phyloP scores from a whole-genome alignment of 2,329 filamentous ascomycete genomes.

The Gremmenia infestans region DNA sequence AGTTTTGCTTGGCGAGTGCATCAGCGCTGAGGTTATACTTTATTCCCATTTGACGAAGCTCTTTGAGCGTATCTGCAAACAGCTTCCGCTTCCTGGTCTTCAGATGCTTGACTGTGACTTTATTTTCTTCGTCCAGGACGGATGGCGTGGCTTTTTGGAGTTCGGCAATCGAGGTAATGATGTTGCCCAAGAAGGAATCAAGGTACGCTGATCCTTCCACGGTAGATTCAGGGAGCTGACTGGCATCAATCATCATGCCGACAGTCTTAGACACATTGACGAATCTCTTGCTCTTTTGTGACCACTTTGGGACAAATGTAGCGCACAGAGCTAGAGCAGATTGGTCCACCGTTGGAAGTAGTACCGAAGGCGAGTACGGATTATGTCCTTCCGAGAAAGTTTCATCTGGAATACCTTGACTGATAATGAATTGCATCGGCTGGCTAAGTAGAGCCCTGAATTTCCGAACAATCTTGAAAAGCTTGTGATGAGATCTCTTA shows the following conservation, averaged over 20 bases:
- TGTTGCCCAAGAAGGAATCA: slow-evolving; percentile 61
- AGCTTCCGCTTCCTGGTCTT: slow-evolving; percentile 87
- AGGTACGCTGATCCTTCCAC: slow-evolving; percentile 57
- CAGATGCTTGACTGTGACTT: slow-evolving; percentile 76
- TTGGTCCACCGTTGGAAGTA: slow-evolving; percentile 22
- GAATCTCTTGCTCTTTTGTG: slow-evolving; percentile 56
- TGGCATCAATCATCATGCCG: slow-evolving; percentile 66
- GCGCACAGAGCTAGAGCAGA: slow-evolving; percentile 26
- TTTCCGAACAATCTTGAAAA: slow-evolving; percentile 87
- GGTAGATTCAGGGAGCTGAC: slow-evolving; percentile 44
- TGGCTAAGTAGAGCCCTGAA: slow-evolving; percentile 76
- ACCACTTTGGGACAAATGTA: slow-evolving; percentile 34
- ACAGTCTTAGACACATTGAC: slow-evolving; percentile 65
- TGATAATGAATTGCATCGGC: slow-evolving; percentile 62
- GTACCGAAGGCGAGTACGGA: slow-evolving; percentile 2
- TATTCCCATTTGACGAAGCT: slow-evolving; percentile 83
- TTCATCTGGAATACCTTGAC: slow-evolving; percentile 52
- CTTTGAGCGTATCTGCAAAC: slow-evolving; percentile 81
- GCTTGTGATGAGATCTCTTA: slow-evolving; percentile 81
- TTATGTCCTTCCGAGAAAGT: background rate
- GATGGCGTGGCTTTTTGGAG: slow-evolving; percentile 80
- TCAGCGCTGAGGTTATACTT: slow-evolving; percentile 74
- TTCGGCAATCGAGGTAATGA: slow-evolving; percentile 63
- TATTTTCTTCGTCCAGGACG: slow-evolving; percentile 81
- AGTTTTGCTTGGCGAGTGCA: slow-evolving; percentile 67